Conservation (phyloP, 805 yeast species). For the Starmerella stigmatis region DNA sequence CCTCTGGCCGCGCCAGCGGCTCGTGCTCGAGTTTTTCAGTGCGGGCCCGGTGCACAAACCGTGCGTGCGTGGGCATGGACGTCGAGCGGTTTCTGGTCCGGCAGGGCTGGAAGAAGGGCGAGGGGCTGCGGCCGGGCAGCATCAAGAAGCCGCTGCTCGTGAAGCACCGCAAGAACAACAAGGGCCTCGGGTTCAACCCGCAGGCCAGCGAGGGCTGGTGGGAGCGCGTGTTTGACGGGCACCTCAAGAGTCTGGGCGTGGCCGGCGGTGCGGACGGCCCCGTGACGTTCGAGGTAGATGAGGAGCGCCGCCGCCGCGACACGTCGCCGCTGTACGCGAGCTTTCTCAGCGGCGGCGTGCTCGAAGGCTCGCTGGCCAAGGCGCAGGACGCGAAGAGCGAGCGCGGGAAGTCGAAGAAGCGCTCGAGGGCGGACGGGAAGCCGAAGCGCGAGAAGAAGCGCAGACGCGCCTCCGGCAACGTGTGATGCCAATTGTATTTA, state of each 20-base stretch:
- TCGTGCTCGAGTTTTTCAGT: too few relatives aligned
- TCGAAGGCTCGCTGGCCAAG: slow-evolving; percentile 83
- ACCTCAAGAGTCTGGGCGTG: slow-evolving; percentile 66
- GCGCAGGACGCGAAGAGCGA: too few relatives aligned
- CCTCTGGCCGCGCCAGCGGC: too few relatives aligned
- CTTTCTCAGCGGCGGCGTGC: slow-evolving; percentile 81
- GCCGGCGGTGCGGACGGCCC: slow-evolving; percentile 23
- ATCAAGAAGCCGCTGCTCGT: slow-evolving; percentile 76
- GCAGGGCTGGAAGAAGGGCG: slow-evolving; percentile 90
- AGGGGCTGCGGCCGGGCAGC: slow-evolving; percentile 71
- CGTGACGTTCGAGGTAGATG: slow-evolving; percentile 49
- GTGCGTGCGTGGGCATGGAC: slow-evolving; percentile 54
- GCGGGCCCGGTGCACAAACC: too few relatives aligned
- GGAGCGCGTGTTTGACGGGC: slow-evolving; percentile 93
- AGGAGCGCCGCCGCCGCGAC: slow-evolving; percentile 26
- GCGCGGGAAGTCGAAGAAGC: slow-evolving; percentile 6
- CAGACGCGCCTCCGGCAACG: background rate
- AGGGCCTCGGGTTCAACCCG: slow-evolving; percentile 72
- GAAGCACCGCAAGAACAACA: slow-evolving; percentile 78
- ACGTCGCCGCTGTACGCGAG: slow-evolving; percentile 67
- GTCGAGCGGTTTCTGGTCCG: slow-evolving; percentile 59
- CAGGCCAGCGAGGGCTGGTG: slow-evolving; percentile 89
- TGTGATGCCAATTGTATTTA: background rate
- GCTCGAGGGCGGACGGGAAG: background rate
- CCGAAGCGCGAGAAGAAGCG: background rate